These are phyloP conservation scores for Garcia nutans DNA, from an alignment of 345 rosid species.

Conservation along the genomic window DNA sequence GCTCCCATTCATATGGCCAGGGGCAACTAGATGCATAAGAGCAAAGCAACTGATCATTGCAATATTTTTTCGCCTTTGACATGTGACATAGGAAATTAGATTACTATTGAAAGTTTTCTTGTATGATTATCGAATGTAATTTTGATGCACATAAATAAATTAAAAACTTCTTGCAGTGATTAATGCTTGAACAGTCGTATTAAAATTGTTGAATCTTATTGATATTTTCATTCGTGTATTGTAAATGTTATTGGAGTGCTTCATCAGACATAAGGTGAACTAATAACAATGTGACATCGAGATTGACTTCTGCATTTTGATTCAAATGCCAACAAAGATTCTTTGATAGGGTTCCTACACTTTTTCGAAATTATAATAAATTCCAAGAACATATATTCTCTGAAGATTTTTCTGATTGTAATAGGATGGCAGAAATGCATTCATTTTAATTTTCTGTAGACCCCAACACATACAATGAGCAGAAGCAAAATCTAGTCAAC, in stretches of 20 bases:
- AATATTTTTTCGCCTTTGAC: not conserved
- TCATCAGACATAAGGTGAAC: not conserved
- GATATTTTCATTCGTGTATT: not conserved
- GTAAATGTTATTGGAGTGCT: not conserved
- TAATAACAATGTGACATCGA: not conserved
- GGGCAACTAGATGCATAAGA: not conserved
- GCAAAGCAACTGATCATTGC: not conserved
- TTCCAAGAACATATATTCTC: not conserved
- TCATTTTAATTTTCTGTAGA: not conserved
- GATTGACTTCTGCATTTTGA: not conserved
- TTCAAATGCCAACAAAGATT: not conserved
- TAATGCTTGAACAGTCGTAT: not conserved
- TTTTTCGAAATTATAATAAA: not conserved
- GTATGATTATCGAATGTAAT: not conserved
- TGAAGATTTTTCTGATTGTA: too few relatives aligned
- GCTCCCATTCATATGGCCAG: not conserved
- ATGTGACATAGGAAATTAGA: not conserved
- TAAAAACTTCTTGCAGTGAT: not conserved
- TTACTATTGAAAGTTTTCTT: not conserved
- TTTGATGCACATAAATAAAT: not conserved
- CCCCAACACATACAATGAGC: not conserved
- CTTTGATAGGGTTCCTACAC: not conserved
- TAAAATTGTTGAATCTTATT: not conserved
- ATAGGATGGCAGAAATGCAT: not conserved
- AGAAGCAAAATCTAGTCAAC: constrained; percentile 11